Evolutionary conservation across 2,329 filamentous ascomycete species (phyloP).

Genomic region (Ophiostoma perfectum): DNA sequence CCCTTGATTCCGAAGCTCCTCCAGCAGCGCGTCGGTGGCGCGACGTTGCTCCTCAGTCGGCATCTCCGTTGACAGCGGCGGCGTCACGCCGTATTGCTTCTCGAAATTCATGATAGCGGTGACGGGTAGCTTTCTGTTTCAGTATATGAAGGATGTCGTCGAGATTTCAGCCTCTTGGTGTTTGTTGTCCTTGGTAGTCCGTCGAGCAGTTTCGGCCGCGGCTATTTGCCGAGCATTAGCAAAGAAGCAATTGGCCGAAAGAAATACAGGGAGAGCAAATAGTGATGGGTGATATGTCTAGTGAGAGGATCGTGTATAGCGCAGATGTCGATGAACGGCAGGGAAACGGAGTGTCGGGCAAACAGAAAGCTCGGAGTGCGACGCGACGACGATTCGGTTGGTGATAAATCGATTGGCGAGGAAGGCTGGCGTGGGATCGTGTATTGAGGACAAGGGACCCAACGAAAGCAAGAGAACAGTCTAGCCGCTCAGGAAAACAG

Average conservation of each 20-base stretch:
- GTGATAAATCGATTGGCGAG: background rate
- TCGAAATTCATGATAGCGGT: constrained; percentile 29
- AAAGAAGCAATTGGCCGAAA: background rate
- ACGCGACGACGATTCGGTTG: constrained; percentile 4
- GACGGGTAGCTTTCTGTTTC: background rate
- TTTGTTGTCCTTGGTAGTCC: background rate
- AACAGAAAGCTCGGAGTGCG: background rate
- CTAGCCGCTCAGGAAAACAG: background rate
- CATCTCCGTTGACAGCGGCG: constrained; percentile 70
- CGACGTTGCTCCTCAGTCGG: constrained; percentile 73
- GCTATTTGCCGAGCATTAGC: background rate
- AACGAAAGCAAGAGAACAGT: background rate
- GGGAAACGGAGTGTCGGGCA: background rate
- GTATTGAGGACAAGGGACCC: background rate
- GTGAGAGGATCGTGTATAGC: background rate
- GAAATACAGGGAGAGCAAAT: background rate
- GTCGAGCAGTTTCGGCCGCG: background rate
- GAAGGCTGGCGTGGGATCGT: background rate
- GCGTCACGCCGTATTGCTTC: constrained; percentile 61
- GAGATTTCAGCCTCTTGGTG: background rate
- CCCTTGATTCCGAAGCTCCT: constrained; percentile 80
- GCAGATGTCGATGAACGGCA: background rate
- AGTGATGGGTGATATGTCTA: background rate
- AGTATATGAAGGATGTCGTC: background rate
- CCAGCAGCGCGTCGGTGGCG: constrained; percentile 71